Evolutionary conservation across 345 rosid genomes (phyloP).

Genomic region (Brassica incana): DNA sequence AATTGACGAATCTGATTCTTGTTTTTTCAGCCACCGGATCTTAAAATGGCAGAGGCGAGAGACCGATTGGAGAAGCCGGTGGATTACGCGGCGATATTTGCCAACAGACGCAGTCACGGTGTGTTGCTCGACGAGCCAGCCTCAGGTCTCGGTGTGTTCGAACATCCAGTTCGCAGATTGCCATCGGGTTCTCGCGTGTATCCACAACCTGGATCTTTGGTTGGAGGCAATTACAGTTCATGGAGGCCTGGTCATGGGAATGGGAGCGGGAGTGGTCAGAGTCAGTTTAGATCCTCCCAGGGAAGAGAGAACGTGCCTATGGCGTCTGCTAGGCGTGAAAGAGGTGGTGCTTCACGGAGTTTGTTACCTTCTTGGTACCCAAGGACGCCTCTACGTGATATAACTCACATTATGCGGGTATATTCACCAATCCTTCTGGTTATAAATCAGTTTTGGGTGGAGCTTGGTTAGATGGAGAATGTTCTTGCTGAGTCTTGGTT

Average conservation of each 20-base stretch:
- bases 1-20: neutral
- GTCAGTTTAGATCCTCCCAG: constrained; percentile 28
- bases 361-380: constrained; percentile 85
- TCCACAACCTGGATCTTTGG: constrained; percentile 16
- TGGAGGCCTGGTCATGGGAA: constrained; percentile 38
- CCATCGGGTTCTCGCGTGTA: constrained; percentile 5
- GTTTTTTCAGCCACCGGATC: constrained; percentile 4
- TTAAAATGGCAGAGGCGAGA: constrained; percentile 64
- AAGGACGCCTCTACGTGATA: constrained; percentile 72
- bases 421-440: neutral
- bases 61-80: constrained; percentile 60
- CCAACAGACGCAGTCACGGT: constrained; percentile 46
- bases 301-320: constrained; percentile 49
- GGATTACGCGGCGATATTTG: constrained; percentile 49
- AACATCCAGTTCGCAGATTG: constrained; percentile 38
- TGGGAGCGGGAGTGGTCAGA: constrained; percentile 34
- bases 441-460: neutral
- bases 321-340: constrained; percentile 34
- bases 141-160: constrained; percentile 8
- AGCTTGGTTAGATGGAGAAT: constrained; percentile 8
- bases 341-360: constrained; percentile 34
- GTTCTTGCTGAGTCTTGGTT: constrained; percentile 1
- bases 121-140: constrained; percentile 42
- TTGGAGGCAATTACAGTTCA: constrained; percentile 33
- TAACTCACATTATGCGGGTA: constrained; percentile 68